A percentile compares a stretch with the other conserved stretches of the same genome.
These are phyloP conservation scores for Crithidia fasciculata DNA, from an alignment of 208 protist genomes.

Conservation along the genomic window DNA sequence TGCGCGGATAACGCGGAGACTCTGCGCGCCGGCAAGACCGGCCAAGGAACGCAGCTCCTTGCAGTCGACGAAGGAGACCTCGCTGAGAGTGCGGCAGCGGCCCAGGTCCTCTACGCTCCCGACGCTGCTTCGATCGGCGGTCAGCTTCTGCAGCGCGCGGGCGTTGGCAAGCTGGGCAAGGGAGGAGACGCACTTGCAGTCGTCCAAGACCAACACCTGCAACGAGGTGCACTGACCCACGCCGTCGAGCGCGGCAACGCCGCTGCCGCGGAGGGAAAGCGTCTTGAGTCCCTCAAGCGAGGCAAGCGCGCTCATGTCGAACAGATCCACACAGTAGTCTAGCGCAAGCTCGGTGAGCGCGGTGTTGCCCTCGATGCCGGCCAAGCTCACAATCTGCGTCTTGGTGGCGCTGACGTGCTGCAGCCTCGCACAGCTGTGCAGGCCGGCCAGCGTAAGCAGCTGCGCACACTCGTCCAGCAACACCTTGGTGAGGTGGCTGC, in stretches of 20 bases:
- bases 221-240: neutral
- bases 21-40: constrained; percentile 3
- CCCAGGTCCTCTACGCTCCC: neutral
- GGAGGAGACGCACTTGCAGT: neutral
- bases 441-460: neutral
- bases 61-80: constrained; percentile 5
- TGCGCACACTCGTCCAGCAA: neutral
- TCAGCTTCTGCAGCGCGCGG: constrained; percentile 3
- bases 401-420: constrained; percentile 10
- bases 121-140: neutral
- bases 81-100: neutral
- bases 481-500: neutral
- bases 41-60: neutral
- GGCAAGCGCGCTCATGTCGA: constrained; percentile 8
- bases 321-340: constrained; percentile 4
- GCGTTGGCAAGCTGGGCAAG: neutral
- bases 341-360: constrained; percentile 4
- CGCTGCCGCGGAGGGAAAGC: constrained; percentile 10
- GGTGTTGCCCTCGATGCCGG: constrained; percentile 5
- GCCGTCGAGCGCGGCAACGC: constrained; percentile 10
- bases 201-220: neutral
- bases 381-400: constrained; percentile 7
- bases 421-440: constrained; percentile 12
- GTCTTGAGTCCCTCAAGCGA: neutral
- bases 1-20: neutral